Base-by-base conservation (phyloP, 2,329 filamentous ascomycete genomes). In the Chaetomium sp. region DNA sequence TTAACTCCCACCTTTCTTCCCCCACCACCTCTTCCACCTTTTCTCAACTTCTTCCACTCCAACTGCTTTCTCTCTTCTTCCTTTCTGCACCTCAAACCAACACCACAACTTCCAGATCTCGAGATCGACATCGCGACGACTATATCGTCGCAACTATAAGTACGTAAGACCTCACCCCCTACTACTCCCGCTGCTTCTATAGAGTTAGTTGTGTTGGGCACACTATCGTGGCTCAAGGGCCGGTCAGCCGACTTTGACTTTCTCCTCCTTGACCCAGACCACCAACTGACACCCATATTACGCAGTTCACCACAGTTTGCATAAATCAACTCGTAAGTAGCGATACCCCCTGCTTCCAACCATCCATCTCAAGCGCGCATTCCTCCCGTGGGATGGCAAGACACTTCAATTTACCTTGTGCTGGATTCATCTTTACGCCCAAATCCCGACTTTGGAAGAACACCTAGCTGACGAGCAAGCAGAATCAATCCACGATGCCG, bases 401-500 rank as follows among this genome's bases (percentile, higher is more conserved):
- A 51, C 31, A 8, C 7, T 16, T 3, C 25, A 13, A 45, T 31
- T 60, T 27, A 25, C 9, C 13, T 23, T 47, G 2, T 23, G 59
- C 12, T 62, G 27, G 25, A 9, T 21, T n/a, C 49, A 29, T 21
- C 19, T 25, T 54, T 27, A 56, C 19, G 27, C 27, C 27, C 4
- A 13, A 49, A 49, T 49, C 51, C 7, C 50, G 1, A 25, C 1
- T 4, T 23, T 23, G 25, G 12, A 1, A 23, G 27, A 10, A 2
- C 6, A 12, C 21, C 13, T 38, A 29, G 21, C 57, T 60, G n/a
- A 60, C 47, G 1, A 60, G 29, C 19, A n/a, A 8, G 23, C 29
- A 60, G 47, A 25, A 60, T 6, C 25, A 16, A 19, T 3, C 27
- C 57, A 53, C 25, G 19, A 60, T 60, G 57, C n/a, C 47, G 27